Evolutionary conservation across 1,284 basidiomycete genomes (phyloP).

Genomic region (Moesziomyces sp.): DNA sequence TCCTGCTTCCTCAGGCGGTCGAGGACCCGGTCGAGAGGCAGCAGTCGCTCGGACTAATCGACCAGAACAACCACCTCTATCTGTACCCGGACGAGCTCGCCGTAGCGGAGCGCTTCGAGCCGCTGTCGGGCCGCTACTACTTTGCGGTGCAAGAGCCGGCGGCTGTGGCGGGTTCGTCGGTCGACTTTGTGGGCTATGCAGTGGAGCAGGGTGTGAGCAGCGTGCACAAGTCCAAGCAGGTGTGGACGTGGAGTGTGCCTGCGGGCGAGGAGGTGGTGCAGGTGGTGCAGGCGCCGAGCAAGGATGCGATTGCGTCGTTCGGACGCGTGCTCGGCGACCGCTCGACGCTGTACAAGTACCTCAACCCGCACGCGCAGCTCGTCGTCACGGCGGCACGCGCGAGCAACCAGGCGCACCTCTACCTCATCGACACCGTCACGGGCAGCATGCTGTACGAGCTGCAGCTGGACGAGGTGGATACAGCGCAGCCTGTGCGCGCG

Average conservation of each 20-base stretch:
- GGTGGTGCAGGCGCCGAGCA: conserved; percentile 24
- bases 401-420: conserved; percentile 72
- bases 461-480: conserved; percentile 59
- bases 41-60: conserved; percentile 75
- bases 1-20: conserved; percentile 46
- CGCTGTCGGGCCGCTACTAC: conserved; percentile 38
- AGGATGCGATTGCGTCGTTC: conserved; percentile 41
- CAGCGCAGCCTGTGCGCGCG: conserved; percentile 72
- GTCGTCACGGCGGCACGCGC: conserved; percentile 69
- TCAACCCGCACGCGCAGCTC: conserved; percentile 83
- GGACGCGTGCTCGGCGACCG: conserved; percentile 88
- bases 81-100: conserved; percentile 53
- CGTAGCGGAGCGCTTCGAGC: conserved; percentile 42
- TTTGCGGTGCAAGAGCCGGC: conserved; percentile 22
- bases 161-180: conserved; percentile 3
- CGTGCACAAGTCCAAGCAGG: conserved; percentile 26
- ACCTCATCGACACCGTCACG: conserved; percentile 81
- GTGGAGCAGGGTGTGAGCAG: conserved; percentile 33
- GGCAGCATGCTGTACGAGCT: conserved; percentile 76
- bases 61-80: conserved; percentile 70
- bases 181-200: conserved; percentile 44
- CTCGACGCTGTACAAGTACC: conserved; percentile 90
- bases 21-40: conserved; percentile 54
- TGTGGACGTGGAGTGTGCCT: conserved; percentile 55
- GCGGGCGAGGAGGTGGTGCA: conserved; percentile 45